phyloP scores from a whole-genome alignment of 805 yeast genomes.

The Sungouiozyma intestinalis region DNA sequence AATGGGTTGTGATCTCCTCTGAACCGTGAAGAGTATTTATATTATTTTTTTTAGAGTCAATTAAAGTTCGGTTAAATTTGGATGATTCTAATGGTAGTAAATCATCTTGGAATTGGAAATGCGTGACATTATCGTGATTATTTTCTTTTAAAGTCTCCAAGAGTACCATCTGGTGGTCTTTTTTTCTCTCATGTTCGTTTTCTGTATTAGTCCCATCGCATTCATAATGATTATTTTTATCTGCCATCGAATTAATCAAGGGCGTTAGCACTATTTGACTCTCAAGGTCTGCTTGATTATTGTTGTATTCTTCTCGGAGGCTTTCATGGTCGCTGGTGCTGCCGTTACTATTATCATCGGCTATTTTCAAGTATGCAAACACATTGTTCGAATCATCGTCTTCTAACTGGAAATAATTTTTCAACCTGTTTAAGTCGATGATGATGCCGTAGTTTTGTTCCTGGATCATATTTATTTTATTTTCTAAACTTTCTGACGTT shows the following conservation, averaged over 20 bases:
- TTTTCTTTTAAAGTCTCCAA: background rate
- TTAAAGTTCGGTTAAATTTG: background rate
- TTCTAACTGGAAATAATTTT: slow-evolving; percentile 5
- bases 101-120: background rate
- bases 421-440: slow-evolving; percentile 11
- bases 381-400: background rate
- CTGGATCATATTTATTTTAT: slow-evolving; percentile 11
- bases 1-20: background rate
- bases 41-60: background rate
- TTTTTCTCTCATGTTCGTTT: background rate
- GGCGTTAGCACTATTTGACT: background rate
- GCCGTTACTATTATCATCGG: background rate
- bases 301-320: slow-evolving; percentile 2
- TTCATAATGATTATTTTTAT: background rate
- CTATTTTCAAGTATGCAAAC: background rate
- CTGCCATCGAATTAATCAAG: background rate
- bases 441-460: slow-evolving; percentile 14
- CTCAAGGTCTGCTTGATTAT: background rate
- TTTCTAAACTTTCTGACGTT: slow-evolving; percentile 9
- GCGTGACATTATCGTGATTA: background rate
- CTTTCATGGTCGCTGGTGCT: background rate
- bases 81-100: background rate
- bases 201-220: background rate
- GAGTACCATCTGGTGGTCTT: background rate
- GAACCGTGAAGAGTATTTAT: background rate